These are phyloP conservation scores for Chlorella sp. DNA, from an alignment of 139 green algal species.

Conservation along the genomic window DNA sequence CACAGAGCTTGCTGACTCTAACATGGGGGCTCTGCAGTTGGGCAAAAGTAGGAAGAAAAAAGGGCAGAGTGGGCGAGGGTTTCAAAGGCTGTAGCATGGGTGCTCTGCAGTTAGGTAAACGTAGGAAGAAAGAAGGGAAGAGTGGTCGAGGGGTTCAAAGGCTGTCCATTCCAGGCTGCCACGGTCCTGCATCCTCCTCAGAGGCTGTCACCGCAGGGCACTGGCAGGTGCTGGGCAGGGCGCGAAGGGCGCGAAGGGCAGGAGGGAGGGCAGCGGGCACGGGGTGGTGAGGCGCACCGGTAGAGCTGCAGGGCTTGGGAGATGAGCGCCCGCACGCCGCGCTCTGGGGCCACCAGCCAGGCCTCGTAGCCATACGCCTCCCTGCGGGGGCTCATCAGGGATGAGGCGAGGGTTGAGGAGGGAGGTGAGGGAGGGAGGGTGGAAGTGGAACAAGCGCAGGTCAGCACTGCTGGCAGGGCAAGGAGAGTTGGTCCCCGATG, in stretches of 20 bases:
- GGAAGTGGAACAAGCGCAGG: not conserved
- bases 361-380: not conserved
- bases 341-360: conserved; percentile 21
- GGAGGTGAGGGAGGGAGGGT: not conserved
- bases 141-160: too few relatives aligned
- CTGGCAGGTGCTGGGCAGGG: not conserved
- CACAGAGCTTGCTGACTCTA: not conserved
- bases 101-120: too few relatives aligned
- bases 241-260: not conserved
- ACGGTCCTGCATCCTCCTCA: not conserved
- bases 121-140: too few relatives aligned
- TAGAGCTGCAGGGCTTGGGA: not conserved
- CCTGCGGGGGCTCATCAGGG: not conserved
- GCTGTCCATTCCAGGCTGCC: too few relatives aligned
- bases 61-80: too few relatives aligned
- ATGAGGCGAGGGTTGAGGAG: not conserved
- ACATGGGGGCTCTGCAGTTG: not conserved
- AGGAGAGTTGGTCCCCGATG: not conserved
- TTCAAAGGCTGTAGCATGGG: too few relatives aligned
- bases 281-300: not conserved
- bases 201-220: too few relatives aligned
- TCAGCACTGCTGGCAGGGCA: not conserved
- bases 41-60: too few relatives aligned
- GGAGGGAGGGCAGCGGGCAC: not conserved
- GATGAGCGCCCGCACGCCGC: not conserved